Evolutionary conservation across 1,284 basidiomycete species (phyloP).

Genomic region (Sphagnurus paluster): DNA sequence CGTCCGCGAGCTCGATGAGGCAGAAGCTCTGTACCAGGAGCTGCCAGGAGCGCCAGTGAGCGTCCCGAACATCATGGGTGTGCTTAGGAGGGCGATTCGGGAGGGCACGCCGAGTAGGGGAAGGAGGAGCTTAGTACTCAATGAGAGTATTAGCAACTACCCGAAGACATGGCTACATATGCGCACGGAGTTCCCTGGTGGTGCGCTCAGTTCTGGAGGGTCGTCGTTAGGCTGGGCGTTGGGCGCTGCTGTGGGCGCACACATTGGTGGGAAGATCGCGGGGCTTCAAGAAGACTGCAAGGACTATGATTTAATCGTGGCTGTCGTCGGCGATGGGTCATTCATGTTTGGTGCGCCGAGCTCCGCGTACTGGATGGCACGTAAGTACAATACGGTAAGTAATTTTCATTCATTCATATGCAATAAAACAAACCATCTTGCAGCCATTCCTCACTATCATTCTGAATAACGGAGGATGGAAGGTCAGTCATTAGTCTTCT

Average conservation of each 20-base stretch:
- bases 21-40: too few species aligned
- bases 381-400: slow-evolving; percentile 64
- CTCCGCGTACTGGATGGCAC: slow-evolving; percentile 70
- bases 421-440: not conserved
- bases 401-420: slow-evolving; percentile 26
- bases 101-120: slow-evolving; percentile 36
- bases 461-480: slow-evolving; percentile 74
- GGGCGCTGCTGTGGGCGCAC: slow-evolving; percentile 61
- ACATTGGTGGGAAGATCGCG: slow-evolving; percentile 41
- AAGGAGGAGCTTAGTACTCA: slow-evolving; percentile 49
- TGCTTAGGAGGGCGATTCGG: slow-evolving; percentile 45
- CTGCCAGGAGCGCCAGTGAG: slow-evolving; percentile 33
- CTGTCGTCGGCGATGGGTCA: slow-evolving; percentile 67
- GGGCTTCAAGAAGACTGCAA: slow-evolving; percentile 22
- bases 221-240: slow-evolving; percentile 67
- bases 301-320: slow-evolving; percentile 50
- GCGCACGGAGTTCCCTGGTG: slow-evolving; percentile 50
- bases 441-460: slow-evolving; percentile 73
- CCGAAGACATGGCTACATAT: slow-evolving; percentile 56
- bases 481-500: slow-evolving; percentile 31
- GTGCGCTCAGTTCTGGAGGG: slow-evolving; percentile 54
- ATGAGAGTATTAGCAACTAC: slow-evolving; percentile 65
- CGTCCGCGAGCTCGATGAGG: slow-evolving; percentile 25
- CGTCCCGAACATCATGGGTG: slow-evolving; percentile 48
- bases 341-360: slow-evolving; percentile 68